Evolutionary conservation across 352 stramenopile genomes (phyloP), one percentile per base, ranked within the genome.

Genomic region (Vaucheria bursata): DNA sequence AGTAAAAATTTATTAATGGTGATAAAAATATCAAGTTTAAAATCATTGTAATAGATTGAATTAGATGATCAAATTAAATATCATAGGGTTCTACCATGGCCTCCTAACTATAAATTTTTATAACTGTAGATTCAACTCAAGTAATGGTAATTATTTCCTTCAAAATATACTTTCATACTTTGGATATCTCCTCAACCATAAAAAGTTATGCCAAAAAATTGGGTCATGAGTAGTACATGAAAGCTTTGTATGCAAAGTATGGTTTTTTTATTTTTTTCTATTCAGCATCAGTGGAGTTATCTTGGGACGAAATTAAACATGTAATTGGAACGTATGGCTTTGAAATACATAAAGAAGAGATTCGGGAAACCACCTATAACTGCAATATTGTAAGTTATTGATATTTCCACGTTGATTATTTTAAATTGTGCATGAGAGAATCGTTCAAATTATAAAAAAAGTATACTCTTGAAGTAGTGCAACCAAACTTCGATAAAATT

Each of bases 291-390:
- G 37, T 83, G n/a, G 77, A 83, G 72, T 74, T 83, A 37, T 72
- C 34, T 34, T 83, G 77, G 77, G 77, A 83, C 39, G 77, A 83
- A 37, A 71, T 83, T 29, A 45, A 38, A 18, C 73, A 80, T 45
- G 72, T 83, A 3, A 80, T 76, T 39, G 37, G 40, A 25, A 72
- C 35, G 38, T 83, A 81, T 36, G 77, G 74, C 38, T 71, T 83
- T 37, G 53, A 83, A 36, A 79, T 83, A 53, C 45, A 78, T 31
- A 64, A 39, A 32, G 64, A 79, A 36, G 77, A 80, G 53, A 69
- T 78, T 29, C 50, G 73, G 32, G 72, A 83, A 49, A 32, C 59
- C 73, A 79, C 68, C 29, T 83, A 83, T 74, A 83, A 82, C 77
- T 75, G 64, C 35, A 71, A 81, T 34, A 29, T 68, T 39, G 59